Evolutionary conservation across 192 early-diverging fungal genomes (phyloP).

Genomic region (Geranomyces variabilis): DNA sequence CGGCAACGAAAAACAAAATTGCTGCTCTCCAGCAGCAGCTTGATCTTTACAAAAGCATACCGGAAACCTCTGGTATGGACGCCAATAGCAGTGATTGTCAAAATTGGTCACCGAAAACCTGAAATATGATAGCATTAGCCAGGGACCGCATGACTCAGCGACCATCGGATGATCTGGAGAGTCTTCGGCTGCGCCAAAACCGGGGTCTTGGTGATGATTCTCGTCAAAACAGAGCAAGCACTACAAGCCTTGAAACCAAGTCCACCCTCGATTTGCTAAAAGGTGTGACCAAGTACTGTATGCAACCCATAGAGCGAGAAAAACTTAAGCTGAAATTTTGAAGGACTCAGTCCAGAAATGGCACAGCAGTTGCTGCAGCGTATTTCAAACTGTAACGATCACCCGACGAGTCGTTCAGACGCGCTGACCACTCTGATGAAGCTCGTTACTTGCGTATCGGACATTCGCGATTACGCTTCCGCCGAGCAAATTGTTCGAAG

Average conservation of each 20-base stretch:
- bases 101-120: conserved; percentile 1
- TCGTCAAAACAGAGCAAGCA: no score
- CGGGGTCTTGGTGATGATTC: background rate
- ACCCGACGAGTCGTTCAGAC: conserved; percentile 1
- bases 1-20: conserved; percentile 29
- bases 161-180: conserved; percentile 14
- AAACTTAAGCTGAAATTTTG: background rate
- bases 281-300: no score
- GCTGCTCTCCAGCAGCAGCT: conserved; percentile 32
- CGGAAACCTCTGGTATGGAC: conserved; percentile 4
- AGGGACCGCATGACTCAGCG: background rate
- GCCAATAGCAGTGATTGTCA: background rate
- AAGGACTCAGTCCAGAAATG: conserved; percentile 12
- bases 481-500: background rate
- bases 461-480: background rate
- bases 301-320: no score
- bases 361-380: background rate
- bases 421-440: conserved; percentile 17
- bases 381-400: background rate
- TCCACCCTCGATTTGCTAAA: no score
- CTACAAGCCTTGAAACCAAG: no score
- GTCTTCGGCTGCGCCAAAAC: background rate
- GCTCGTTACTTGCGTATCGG: background rate
- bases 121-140: background rate
- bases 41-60: conserved; percentile 34